Evolutionary conservation across 169 alveolate species (phyloP), one percentile per base, ranked within the genome.

Genomic region (Plasmodium sp.): DNA sequence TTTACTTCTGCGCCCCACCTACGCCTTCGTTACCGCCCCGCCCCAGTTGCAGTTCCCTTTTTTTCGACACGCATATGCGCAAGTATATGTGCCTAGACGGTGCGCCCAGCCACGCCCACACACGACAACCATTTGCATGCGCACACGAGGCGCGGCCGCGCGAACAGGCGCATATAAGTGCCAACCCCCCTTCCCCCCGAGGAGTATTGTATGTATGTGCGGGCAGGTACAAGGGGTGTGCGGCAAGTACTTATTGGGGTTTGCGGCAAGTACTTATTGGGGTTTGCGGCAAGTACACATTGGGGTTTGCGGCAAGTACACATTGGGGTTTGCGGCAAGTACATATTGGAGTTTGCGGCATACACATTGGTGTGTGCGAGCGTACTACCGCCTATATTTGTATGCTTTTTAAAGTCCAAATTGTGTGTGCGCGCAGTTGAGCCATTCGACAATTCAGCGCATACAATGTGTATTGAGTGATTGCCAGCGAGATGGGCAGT

Each of bases 391-490:
- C 39, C 39, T 10, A 67, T 14, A 22, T 7, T 14, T 83, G 71
- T 83, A 58, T 83, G 71, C 81, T 56, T 83, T 83, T 83, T 41
- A 12, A 58, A 83, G 73, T 62, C 58, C 33, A 56, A 56, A 39
- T n/a, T 83, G 18, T 83, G 45, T 83, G 41, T 83, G 56, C 81
- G 31, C 51, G 39, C 91, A 83, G 18, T 83, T 67, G 14, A 18
- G 6, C 27, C 12, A 51, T 51, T 51, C 16, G 27, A 31, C 45
- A 56, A 83, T 83, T 54, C 91, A 18, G 58, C 41, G 91, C 34
- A 74, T 83, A 83, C 72, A 83, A 31, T 83, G 51, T 79, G 72
- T 33, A 31, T 67, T 67, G 39, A 10, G 16, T 34, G 14, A 51
- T 39, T 39, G n/a, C 31, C 12, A 16, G 71, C 72, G 56, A 22